phyloP scores from a whole-genome alignment of 1,139 yeast species.

The Candida tropicalis region DNA sequence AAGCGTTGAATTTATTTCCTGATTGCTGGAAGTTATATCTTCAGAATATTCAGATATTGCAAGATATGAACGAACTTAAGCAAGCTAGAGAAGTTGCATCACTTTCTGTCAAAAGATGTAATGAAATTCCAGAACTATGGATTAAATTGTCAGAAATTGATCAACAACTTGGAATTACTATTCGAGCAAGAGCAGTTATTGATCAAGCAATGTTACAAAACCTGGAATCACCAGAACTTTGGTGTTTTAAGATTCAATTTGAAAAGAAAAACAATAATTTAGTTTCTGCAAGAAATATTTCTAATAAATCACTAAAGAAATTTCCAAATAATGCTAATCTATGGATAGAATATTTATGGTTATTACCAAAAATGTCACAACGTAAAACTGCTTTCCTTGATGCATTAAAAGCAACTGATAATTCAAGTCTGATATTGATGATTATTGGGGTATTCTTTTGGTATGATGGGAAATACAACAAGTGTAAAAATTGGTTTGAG shows the following conservation, averaged over 20 bases:
- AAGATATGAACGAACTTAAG: conserved; percentile 25
- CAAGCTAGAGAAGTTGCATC: conserved; percentile 53
- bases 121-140: conserved; percentile 56
- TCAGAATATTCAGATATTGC: conserved; percentile 60
- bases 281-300: conserved; percentile 55
- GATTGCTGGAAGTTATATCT: conserved; percentile 52
- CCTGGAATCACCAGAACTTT: conserved; percentile 52
- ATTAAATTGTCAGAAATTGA: conserved; percentile 53
- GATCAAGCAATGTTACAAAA: conserved; percentile 66
- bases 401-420: conserved; percentile 70
- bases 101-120: conserved; percentile 52
- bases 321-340: conserved; percentile 61
- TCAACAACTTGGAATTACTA: conserved; percentile 40
- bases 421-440: conserved; percentile 59
- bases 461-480: conserved; percentile 63
- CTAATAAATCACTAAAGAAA: conserved; percentile 61
- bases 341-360: conserved; percentile 62
- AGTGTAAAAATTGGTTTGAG: conserved; percentile 77
- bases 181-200: conserved; percentile 71
- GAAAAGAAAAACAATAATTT: conserved; percentile 56
- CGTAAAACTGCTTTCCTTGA: conserved; percentile 69
- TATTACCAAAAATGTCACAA: conserved; percentile 55
- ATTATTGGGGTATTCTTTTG: conserved; percentile 73
- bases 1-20: conserved; percentile 52
- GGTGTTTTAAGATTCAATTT: conserved; percentile 60